Evolutionary conservation across 371 early-diverging fungal species (phyloP), one percentile per base, ranked within the genome.

Genomic region (Thermomucor indicae-seudaticae): DNA sequence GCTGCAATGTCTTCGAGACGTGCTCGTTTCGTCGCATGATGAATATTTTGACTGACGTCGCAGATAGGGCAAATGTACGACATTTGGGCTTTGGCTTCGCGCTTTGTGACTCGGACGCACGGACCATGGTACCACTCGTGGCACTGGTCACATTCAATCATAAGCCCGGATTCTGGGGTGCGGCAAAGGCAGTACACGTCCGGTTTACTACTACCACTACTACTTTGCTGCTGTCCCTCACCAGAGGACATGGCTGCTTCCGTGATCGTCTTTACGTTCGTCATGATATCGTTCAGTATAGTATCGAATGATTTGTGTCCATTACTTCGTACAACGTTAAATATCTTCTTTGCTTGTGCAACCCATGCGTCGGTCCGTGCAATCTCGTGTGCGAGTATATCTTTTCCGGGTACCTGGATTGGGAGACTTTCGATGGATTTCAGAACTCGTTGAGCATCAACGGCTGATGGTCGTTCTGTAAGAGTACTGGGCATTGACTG

Each of bases 61-160:
- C 92, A 92, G 25, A 87, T 56, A 0, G 83, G 86, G 48, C 92
- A 92, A 6, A 85, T 57, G 58, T 85, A 90, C 30, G 72, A 67
- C 12, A 64, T 57, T 31, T 73, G 73, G 10, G 62, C 57, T 43
- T 70, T 78, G 24, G 78, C 78, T 25, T 79, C 74, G n/a, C 79
- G 78, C 29, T 81, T 80, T 14, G 80, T 60, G 5, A 85, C 61
- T 40, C 73, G 68, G 20, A 90, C 70, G 51, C 93, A 92, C 8
- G 69, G 60, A 12, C 75, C 78, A 55, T 92, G 93, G 57, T 89
- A 92, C 89, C 86, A 86, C 44, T 83, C 87, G 34, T 81, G 77
- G 55, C 93, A 92, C n/a, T 69, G 53, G 52, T 85, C 88, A 57
- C 93, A 92, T 55, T 85, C 84, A 30, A 89, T 79, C 90, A 90